Evolutionary conservation across 2,329 filamentous ascomycete species (phyloP).

Genomic region (Arthrobotrys sphaeroides): DNA sequence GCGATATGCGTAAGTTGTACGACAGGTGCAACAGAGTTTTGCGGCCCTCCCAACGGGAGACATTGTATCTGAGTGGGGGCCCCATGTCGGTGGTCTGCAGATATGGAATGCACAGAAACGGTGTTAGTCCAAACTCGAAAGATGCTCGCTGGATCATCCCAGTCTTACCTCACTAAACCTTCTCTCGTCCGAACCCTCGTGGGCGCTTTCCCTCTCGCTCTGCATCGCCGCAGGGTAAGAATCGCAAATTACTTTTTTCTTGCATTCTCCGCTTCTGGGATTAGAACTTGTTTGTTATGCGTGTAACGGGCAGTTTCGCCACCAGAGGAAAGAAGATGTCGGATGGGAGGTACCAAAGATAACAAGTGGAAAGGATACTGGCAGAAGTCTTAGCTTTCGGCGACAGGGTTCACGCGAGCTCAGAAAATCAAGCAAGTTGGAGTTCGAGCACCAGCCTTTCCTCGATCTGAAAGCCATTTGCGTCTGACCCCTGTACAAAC

Average conservation of each 20-base stretch:
- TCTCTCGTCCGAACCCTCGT: slow-evolving; percentile 24
- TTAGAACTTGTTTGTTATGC: slow-evolving; percentile 29
- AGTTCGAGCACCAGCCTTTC: not conserved
- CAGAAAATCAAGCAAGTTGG: slow-evolving; percentile 14
- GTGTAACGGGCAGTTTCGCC: slow-evolving; percentile 22
- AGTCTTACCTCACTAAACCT: slow-evolving; percentile 26
- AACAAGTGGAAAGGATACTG: slow-evolving; percentile 18
- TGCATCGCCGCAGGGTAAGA: not conserved
- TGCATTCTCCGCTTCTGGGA: not conserved
- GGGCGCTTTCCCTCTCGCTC: slow-evolving; percentile 8
- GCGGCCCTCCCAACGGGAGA: slow-evolving; percentile 10
- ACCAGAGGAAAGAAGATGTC: slow-evolving; percentile 48
- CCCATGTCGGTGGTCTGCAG: slow-evolving; percentile 21
- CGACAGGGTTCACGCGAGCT: slow-evolving; percentile 51
- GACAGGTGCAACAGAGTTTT: slow-evolving; percentile 22
- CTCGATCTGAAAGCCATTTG: not conserved
- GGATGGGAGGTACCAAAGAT: slow-evolving; percentile 38
- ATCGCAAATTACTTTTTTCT: not conserved
- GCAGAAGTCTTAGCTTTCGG: slow-evolving; percentile 29
- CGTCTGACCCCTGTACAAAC: slow-evolving; percentile 15
- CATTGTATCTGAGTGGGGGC: slow-evolving; percentile 26
- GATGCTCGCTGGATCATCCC: slow-evolving; percentile 42
- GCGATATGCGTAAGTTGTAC: slow-evolving; percentile 30
- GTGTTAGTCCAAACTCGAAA: slow-evolving; percentile 15
- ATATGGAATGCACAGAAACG: slow-evolving; percentile 39